Percentiles rank a stretch among this genome's conserved stretches.
Evolutionary conservation across 176 grass and related monocot species (phyloP).

Genomic region (Melocanna baccifera): DNA sequence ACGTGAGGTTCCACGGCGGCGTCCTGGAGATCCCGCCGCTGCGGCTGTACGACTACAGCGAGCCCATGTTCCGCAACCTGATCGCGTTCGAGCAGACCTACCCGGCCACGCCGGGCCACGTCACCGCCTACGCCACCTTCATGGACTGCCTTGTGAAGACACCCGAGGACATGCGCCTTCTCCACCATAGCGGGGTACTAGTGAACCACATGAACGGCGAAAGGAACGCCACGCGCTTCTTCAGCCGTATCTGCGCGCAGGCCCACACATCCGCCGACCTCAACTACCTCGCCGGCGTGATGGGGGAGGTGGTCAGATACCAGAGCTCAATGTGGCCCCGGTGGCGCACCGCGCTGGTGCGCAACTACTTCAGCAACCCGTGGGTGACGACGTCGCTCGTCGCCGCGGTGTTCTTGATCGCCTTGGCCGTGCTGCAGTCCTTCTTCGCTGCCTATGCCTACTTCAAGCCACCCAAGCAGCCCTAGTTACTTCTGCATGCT

Average conservation of each 20-base stretch:
- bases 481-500: too few relatives aligned
- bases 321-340: neutral
- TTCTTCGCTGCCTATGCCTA: neutral
- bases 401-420: neutral
- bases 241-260: too few relatives aligned
- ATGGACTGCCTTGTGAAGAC: slow-evolving; percentile 39
- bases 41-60: slow-evolving; percentile 27
- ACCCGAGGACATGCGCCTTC: too few relatives aligned
- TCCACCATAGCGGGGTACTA: too few relatives aligned
- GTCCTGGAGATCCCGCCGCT: slow-evolving; percentile 46
- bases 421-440: slow-evolving; percentile 26
- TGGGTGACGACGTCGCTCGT: slow-evolving; percentile 42
- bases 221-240: too few relatives aligned
- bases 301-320: slow-evolving; percentile 17
- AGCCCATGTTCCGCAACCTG: slow-evolving; percentile 26
- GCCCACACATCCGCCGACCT: neutral
- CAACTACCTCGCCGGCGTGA: slow-evolving; percentile 29
- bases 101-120: neutral
- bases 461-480: neutral
- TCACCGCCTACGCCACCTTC: slow-evolving; percentile 38
- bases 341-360: slow-evolving; percentile 21
- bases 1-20: neutral
- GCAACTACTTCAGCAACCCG: slow-evolving; percentile 44
- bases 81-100: slow-evolving; percentile 47
- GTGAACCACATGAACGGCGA: too few relatives aligned